Evolutionary conservation across 2,329 filamentous ascomycete species (phyloP).

Genomic region (Ceratocystis eucalypticola): DNA sequence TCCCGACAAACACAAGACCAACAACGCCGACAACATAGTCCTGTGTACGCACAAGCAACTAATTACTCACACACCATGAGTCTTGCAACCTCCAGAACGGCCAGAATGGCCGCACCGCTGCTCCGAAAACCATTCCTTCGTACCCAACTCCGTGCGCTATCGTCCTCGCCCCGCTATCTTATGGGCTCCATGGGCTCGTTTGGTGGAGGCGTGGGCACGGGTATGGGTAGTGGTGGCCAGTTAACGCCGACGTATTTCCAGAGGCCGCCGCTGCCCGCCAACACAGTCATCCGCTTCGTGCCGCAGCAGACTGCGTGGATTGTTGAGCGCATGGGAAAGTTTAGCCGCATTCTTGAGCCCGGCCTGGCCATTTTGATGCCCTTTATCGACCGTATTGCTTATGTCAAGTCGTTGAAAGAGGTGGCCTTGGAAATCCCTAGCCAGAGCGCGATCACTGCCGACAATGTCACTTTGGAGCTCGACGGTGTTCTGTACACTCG

Average conservation of each 20-base stretch:
- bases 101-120: conserved; percentile 14
- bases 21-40: neutral
- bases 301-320: conserved; percentile 99
- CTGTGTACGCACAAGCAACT: neutral
- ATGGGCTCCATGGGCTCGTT: conserved; percentile 26
- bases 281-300: conserved; percentile 90
- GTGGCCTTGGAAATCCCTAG: conserved; percentile 91
- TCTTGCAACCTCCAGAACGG: conserved; percentile 15
- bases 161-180: conserved; percentile 25
- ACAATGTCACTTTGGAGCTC: conserved; percentile 93
- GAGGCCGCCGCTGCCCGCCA: conserved; percentile 62
- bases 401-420: conserved; percentile 96
- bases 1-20: neutral
- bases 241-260: conserved; percentile 68
- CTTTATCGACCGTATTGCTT: conserved; percentile 88
- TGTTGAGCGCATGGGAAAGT: conserved; percentile 98
- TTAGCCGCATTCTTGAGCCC: conserved; percentile 82
- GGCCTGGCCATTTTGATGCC: conserved; percentile 81
- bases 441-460: conserved; percentile 93
- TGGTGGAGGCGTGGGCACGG: conserved; percentile 11
- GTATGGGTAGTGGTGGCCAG: conserved; percentile 23
- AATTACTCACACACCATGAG: conserved; percentile 9
- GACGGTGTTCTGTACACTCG: conserved; percentile 92
- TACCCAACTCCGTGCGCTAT: conserved; percentile 13
- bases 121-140: conserved; percentile 6